These are phyloP conservation scores for Phytophthora ohioensis DNA, from an alignment of 352 stramenopile genomes.

Conservation along the genomic window DNA sequence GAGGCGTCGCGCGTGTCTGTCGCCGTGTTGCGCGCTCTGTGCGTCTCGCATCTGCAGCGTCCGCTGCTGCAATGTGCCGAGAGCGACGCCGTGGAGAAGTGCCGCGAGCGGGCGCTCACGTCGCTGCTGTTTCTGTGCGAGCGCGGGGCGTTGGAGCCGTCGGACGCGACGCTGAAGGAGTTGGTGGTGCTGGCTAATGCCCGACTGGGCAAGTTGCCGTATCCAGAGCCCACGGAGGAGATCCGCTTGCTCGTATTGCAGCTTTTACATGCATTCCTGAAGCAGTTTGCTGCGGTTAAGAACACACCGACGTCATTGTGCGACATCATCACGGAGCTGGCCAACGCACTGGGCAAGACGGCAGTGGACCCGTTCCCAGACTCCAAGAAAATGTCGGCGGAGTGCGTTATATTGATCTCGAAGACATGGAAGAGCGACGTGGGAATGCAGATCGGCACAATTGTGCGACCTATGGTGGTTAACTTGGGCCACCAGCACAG, in stretches of 20 bases:
- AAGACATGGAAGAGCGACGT: conserved; percentile 62
- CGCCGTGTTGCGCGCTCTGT: conserved; percentile 55
- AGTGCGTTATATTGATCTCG: conserved; percentile 69
- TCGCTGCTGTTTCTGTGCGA: conserved; percentile 71
- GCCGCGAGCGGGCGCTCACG: conserved; percentile 71
- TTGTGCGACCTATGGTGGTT: conserved; percentile 68
- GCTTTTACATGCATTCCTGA: conserved; percentile 59
- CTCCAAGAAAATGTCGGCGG: conserved; percentile 78
- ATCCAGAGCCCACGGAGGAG: conserved; percentile 82
- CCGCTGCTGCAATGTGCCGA: conserved; percentile 60
- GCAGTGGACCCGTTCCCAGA: conserved; percentile 83
- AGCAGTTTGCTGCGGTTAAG: conserved; percentile 46
- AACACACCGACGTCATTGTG: conserved; percentile 40
- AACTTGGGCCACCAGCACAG: conserved; percentile 89
- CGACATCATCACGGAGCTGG: conserved; percentile 71
- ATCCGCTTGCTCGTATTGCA: conserved; percentile 80
- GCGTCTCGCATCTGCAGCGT: conserved; percentile 51
- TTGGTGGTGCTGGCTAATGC: conserved; percentile 55
- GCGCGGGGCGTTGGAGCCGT: conserved; percentile 52
- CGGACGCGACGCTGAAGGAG: conserved; percentile 49
- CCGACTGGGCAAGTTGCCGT: conserved; percentile 83
- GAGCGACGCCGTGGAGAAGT: conserved; percentile 77
- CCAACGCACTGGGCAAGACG: conserved; percentile 78
- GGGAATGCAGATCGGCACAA: conserved; percentile 70
- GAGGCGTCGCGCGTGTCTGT: conserved; percentile 49